Percentiles rank a stretch among this genome's conserved stretches.
phyloP scores from a whole-genome alignment of 208 protist species.

The Porcisia deanei region DNA sequence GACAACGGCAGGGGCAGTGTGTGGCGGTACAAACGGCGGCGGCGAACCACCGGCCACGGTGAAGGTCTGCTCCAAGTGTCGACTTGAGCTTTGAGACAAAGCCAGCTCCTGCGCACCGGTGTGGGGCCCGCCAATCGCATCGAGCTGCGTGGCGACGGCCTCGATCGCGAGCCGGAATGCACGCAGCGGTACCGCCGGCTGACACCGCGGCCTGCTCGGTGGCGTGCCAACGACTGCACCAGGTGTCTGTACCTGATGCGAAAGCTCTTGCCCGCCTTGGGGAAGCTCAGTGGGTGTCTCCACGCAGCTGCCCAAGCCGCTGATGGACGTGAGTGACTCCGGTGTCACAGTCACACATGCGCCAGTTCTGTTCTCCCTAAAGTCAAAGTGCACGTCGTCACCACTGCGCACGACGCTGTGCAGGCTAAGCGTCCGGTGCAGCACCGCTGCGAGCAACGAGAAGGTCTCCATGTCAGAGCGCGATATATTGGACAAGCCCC shows the following conservation, averaged over 20 bases:
- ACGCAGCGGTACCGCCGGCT: constrained; percentile 11
- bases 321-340: background rate
- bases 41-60: background rate
- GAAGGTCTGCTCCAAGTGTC: background rate
- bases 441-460: background rate
- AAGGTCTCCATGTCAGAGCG: background rate
- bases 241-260: background rate
- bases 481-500: background rate
- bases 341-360: too few relatives aligned
- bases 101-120: constrained; percentile 6
- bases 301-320: background rate
- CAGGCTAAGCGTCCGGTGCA: constrained; percentile 1
- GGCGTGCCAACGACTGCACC: background rate
- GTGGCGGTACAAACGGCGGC: constrained; percentile 8
- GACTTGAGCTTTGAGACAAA: background rate
- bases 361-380: background rate
- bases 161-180: constrained; percentile 15
- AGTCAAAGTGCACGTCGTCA: background rate
- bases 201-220: background rate
- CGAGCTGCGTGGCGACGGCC: background rate
- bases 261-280: background rate
- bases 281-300: background rate
- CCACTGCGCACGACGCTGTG: background rate
- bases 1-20: background rate
- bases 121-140: constrained; percentile 11